Base-by-base conservation (phyloP, 306 rosid species). In the Prunus fruticosa region DNA sequence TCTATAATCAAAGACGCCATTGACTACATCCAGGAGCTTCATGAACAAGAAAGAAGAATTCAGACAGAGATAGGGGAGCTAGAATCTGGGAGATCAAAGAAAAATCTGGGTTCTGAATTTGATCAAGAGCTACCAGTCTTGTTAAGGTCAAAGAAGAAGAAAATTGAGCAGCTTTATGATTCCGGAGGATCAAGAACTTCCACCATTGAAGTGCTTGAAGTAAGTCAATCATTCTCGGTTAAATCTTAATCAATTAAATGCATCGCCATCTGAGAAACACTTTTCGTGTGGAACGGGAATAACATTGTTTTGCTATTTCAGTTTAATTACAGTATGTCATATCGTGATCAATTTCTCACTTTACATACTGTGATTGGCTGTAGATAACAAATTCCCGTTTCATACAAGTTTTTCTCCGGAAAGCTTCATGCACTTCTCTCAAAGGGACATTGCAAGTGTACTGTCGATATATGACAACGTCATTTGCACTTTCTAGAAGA, bases 1-100 rank as follows among this genome's bases (percentile, higher is more conserved):
- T 96, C 99, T 0, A 91, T 96, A 30, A 87, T 96, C 56, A 96
- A 89, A 78, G 99, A 96, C 75, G 99, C 99, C 0, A 96, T 96
- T 62, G 93, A 85, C 45, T 89, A 96, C 56, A 96, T 96, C 67
- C 91, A 91, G 45, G 84, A 86, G 50, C 80, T 96, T 56, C 97
- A 89, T 20, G 94, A 91, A 16, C 93, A 96, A 80, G 98, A 96
- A 73, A 86, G 82, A 86, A 84, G 71, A 16, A 79, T 93, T 11
- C 83, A 93, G 80, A 76, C 89, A 11, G 99, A 96, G 83, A 89
- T 96, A 54, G 81, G 71, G 77, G 91, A 96, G 73, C 91, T 93
- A 23, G 97, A 96, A 78, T 84, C 93, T 2, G 89, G 90, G n/a
- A 87, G 81, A 72, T 72, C 77, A 12, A 89, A 78, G 53, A 82